These are phyloP conservation scores for Neurospora sp. DNA, from an alignment of 495 filamentous ascomycete species.

Conservation along the genomic window DNA sequence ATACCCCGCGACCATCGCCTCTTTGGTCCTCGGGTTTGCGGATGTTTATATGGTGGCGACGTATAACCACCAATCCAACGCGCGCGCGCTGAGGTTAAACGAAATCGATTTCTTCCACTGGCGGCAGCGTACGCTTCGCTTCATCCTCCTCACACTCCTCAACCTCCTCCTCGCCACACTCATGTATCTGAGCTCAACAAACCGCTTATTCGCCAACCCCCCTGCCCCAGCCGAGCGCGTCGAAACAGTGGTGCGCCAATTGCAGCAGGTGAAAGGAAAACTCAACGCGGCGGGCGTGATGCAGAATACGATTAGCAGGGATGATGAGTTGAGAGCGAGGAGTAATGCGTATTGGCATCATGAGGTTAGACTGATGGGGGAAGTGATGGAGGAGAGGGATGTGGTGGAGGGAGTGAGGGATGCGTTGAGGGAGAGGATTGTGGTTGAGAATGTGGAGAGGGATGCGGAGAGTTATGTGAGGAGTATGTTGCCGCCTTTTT, in stretches of 20 bases:
- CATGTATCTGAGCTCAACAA: conserved; percentile 67
- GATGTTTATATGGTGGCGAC: conserved; percentile 52
- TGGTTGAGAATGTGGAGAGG: conserved; percentile 35
- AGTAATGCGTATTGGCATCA: conserved; percentile 41
- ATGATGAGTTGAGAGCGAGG: conserved; percentile 40
- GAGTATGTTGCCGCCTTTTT: conserved; percentile 28
- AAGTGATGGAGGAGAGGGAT: conserved; percentile 51
- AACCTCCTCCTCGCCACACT: conserved; percentile 51
- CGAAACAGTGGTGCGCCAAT: conserved; percentile 27
- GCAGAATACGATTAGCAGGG: conserved; percentile 43
- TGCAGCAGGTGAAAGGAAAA: conserved; percentile 32
- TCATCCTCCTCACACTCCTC: conserved; percentile 45
- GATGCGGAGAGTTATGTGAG: conserved; percentile 47
- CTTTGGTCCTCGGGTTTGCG: conserved; percentile 43
- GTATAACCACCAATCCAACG: conserved; percentile 54
- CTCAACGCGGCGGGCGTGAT: conserved; percentile 44
- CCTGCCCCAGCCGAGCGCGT: conserved; percentile 38
- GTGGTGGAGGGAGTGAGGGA: conserved; percentile 48
- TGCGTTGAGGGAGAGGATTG: conserved; percentile 41
- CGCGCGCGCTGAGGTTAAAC: conserved; percentile 41
- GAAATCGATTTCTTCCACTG: conserved; percentile 63
- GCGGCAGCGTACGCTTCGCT: conserved; percentile 50
- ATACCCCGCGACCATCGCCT: conserved; percentile 52
- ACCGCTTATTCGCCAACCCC: conserved; percentile 46
- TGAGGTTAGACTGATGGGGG: conserved; percentile 44